These are phyloP conservation scores for Daedaleopsis nitida DNA, from an alignment of 768 basidiomycete species.

Conservation along the genomic window DNA sequence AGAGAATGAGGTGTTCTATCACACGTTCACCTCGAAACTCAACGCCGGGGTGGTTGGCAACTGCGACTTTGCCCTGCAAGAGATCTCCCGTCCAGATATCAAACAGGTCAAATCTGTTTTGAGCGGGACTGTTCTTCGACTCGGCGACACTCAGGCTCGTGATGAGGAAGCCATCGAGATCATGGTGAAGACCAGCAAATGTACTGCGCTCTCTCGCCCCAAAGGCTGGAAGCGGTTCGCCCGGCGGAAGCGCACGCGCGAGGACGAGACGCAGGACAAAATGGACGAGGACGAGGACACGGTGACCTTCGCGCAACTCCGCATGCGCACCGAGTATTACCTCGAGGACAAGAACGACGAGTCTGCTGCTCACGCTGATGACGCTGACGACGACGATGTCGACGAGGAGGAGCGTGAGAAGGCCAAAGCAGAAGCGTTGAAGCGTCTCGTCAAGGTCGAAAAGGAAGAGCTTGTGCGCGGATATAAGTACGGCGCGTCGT, in stretches of 20 bases:
- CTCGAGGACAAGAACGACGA: constrained; percentile 44
- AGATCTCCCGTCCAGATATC: constrained; percentile 61
- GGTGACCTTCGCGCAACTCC: constrained; percentile 44
- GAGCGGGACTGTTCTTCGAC: constrained; percentile 62
- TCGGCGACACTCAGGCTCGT: constrained; percentile 73
- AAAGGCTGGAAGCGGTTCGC: constrained; percentile 81
- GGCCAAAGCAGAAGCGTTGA: constrained; percentile 27
- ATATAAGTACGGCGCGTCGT: constrained; percentile 89
- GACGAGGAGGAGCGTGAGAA: constrained; percentile 37
- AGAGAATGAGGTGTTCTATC: constrained; percentile 76
- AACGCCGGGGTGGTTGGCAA: constrained; percentile 60
- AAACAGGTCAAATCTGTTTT: constrained; percentile 70
- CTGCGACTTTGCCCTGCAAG: constrained; percentile 64
- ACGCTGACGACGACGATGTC: constrained; percentile 22
- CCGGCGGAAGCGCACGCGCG: constrained; percentile 37
- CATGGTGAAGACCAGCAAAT: constrained; percentile 75
- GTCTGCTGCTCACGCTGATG: constrained; percentile 20
- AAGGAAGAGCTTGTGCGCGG: constrained; percentile 80
- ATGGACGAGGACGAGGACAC: constrained; percentile 43
- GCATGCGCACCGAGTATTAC: constrained; percentile 55
- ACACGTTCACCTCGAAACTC: constrained; percentile 43
- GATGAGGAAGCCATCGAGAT: constrained; percentile 77
- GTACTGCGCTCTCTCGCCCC: constrained; percentile 68
- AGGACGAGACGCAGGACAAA: constrained; percentile 33
- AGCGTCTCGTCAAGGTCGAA: constrained; percentile 54